These are phyloP conservation scores for Tarenaya hassleriana DNA, from an alignment of 345 rosid genomes.

Conservation along the genomic window DNA sequence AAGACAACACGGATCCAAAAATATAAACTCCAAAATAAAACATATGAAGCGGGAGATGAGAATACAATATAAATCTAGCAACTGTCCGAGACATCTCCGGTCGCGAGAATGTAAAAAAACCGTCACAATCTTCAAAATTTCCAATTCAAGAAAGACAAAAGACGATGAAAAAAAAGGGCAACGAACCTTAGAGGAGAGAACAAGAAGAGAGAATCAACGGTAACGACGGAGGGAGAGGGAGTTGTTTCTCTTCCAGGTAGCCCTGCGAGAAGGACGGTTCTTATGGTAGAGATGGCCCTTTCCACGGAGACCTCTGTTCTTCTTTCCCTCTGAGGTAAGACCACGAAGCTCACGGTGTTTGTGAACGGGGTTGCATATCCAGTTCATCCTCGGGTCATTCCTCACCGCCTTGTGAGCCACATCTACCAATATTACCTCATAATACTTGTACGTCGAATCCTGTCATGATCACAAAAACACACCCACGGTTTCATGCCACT, in stretches of 20 bases:
- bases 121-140: no score
- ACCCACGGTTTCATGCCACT: no score
- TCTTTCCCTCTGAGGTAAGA: conserved; percentile 76
- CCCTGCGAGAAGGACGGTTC: conserved; percentile 73
- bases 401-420: conserved; percentile 56
- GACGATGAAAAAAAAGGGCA: no score
- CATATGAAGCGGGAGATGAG: no score
- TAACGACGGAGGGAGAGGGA: conserved; percentile 71
- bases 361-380: conserved; percentile 84
- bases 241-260: conserved; percentile 84
- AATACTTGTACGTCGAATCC: conserved; percentile 84
- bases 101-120: no score
- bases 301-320: conserved; percentile 72
- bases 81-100: no score
- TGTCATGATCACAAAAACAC: no score
- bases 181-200: no score
- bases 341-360: conserved; percentile 85
- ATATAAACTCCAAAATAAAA: no score
- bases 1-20: no score
- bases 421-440: conserved; percentile 64
- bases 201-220: conserved; percentile 33
- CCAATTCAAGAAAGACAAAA: conserved; percentile 11
- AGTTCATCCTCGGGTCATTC: conserved; percentile 65
- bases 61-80: no score
- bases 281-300: conserved; percentile 71